These are phyloP conservation scores for Coemansia sp. DNA, from an alignment of 192 early-diverging fungal species.

Conservation along the genomic window DNA sequence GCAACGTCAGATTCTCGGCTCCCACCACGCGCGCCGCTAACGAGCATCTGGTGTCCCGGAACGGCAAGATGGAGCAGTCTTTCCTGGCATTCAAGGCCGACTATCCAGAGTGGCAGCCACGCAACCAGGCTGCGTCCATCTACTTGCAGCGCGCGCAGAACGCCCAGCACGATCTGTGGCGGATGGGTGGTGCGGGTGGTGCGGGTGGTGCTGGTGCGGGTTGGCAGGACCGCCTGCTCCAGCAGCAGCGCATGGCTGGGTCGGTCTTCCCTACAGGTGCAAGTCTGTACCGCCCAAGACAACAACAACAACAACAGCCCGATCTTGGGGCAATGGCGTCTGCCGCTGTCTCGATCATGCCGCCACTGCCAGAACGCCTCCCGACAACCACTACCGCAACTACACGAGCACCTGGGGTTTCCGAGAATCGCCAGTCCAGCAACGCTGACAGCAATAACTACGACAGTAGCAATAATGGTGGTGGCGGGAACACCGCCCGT, in stretches of 20 bases:
- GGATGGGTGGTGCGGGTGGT: slow-evolving; percentile 16
- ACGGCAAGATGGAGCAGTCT: slow-evolving; percentile 98
- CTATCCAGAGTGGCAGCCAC: slow-evolving; percentile 92
- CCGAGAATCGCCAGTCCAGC: not conserved
- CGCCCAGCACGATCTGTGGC: slow-evolving; percentile 52
- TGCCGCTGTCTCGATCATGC: slow-evolving; percentile 7
- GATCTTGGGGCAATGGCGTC: slow-evolving; percentile 1
- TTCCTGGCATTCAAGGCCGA: slow-evolving; percentile 95
- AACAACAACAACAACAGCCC: not conserved
- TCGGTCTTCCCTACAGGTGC: slow-evolving; percentile 49
- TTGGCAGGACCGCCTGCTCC: slow-evolving; percentile 52
- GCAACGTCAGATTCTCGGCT: slow-evolving; percentile 85
- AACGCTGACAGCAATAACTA: not conserved
- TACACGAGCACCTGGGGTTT: no score
- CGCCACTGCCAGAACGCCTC: slow-evolving; percentile 13
- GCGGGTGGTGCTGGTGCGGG: slow-evolving; percentile 12
- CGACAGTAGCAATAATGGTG: not conserved
- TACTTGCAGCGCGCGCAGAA: slow-evolving; percentile 67
- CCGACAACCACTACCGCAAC: not conserved
- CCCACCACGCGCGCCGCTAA: slow-evolving; percentile 61
- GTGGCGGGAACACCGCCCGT: slow-evolving; percentile 8
- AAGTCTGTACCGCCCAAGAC: slow-evolving; percentile 35
- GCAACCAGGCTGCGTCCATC: slow-evolving; percentile 71
- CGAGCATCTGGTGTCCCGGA: slow-evolving; percentile 69
- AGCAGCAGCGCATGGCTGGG: slow-evolving; percentile 51